Base-by-base conservation (phyloP, 2,329 filamentous ascomycete genomes). In the Phyllosticta citriasiana region DNA sequence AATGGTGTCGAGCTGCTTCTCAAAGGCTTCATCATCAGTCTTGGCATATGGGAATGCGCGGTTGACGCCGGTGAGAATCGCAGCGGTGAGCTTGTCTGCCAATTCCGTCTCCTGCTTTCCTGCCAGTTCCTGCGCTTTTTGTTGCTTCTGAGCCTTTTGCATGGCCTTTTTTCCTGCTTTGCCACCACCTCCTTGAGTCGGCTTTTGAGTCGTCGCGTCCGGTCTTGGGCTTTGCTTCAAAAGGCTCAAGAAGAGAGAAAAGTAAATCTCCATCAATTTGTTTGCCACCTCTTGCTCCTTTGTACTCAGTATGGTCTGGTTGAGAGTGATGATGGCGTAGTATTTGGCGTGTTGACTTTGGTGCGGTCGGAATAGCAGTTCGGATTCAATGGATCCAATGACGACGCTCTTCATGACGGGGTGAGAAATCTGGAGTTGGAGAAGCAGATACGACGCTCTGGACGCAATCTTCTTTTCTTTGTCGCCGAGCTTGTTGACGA, bases 401-500 rank as follows among this genome's bases (percentile, higher is more conserved):
- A 99, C 88, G 58, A 95, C 86, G 16, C 84, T 80, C 74, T 97
- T 97, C 94, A 99, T 99, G 60, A 90, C 82, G 0, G 94, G 94
- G 72, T 99, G 94, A 0, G 87, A 85, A 63, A 87, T 88, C 70
- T 97, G 85, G 7, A 99, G 80, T 71, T 99, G 94, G 58, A 99
- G 80, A n/a, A 99, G 80, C 53, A 97, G 82, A 74, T 96, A 96
- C 0, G 94, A 97, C 2, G 93, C 88, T 63, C 92, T 85, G 3
- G 94, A 99, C 0, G 94, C 88, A 68, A 99, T 95, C 75, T 97
- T 99, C 72, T 91, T 91, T 66, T 96, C 91, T 53, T 88, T 89
- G 71, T 99, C 94, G 68, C 95, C 93, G 26, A 99, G 84, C 75
- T 99, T 99, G 79, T 97, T 97, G 67, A 99, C 91, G 62, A 99